Base-by-base conservation (phyloP, 2,329 filamentous ascomycete genomes). In the Botrytis fabae region DNA sequence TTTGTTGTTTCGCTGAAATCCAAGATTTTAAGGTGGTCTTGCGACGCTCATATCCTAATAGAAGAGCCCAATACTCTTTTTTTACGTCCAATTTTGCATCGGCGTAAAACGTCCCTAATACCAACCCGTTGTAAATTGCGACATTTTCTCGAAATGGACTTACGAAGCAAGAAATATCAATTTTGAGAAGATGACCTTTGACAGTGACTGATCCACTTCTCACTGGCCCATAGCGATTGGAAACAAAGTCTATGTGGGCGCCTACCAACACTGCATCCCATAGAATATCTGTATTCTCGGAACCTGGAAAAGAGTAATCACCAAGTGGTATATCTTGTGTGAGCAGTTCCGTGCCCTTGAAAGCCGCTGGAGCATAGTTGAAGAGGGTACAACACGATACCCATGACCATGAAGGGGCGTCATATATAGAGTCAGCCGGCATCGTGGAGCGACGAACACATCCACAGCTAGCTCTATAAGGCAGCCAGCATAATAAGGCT, bases 321-420 rank as follows among this genome's bases (percentile, higher is more conserved):
- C 4, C 2, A 1, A 10, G 25, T 35, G 35, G 22, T 64, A 12
- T 9, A 42, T 44, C 5, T 42, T 42, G 12, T n/a, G 38, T 42
- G 12, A 12, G 7, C 14, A n/a, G 9, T 20, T 64, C 38, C 4
- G 25, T 44, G 25, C 14, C 16, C 25, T 40, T 64, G 20, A 61
- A 61, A 10, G 61, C 61, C 25, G 18, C 25, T 18, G 40, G 38
- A 42, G 35, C n/a, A 44, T 64, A 64, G 8, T 25, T n/a, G 16
- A 44, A 40, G 7, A 38, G 35, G 14, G 38, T 28, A 44, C 16
- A 28, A 28, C 22, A n/a, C 25, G 61, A 64, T 64, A 25, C 25
- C 61, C 61, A 64, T n/a, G 61, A 64, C 40, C 40, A 64, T 64
- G 61, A 64, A 42, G 40, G 61, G 25, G 61, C 61, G 22, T 9